Base-by-base conservation (phyloP, 2,329 filamentous ascomycete genomes). In the Colletotrichum sansevieriae region DNA sequence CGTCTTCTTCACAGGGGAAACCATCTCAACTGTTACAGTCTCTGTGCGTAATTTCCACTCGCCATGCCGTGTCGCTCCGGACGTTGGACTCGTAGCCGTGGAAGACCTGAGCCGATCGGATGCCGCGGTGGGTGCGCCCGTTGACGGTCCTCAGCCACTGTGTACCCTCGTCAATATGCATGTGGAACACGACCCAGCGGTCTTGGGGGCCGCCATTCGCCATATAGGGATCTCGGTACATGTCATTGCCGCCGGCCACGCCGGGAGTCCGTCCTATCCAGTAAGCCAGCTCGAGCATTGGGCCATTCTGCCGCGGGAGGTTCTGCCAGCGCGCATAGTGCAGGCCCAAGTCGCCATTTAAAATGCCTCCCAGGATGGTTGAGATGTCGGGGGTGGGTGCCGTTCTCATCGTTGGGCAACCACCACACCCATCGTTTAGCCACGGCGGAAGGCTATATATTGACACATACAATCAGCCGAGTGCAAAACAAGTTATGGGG, bases 261-360 rank as follows among this genome's bases (percentile, higher is more conserved):
- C 52, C 35, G 33, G 52, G 52, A 43, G 35, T 25, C 12, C 2
- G 52, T 43, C 35, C 20, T 39, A 44, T 29, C 35, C 35, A 44
- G 18, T 55, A 55, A 39, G 59, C 37, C 12, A 54, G 29, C 47
- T 62, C 59, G 46, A 54, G 46, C 37, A 54, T 52, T 25, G 59
- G 37, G 15, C 59, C 59, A 41, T 39, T 49, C 20, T 41, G 44
- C 3, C 29, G 2, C 59, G 35, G n/a, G 59, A 52, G 39, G 29
- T 41, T n/a, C 47, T 62, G 37, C 47, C 47, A 54, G 46, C 47
- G 59, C 29, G 46, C 59, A 41, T 54, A 62, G 33, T 62, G 35
- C 35, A 41, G 52, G 52, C 52, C 41, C 35, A 56, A 33, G 15
- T 41, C 18, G 15, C 52, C 52, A 22, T 56, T 13, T 4, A 56